Conservation (phyloP, 306 rosid species). For the Rosa rugosa region DNA sequence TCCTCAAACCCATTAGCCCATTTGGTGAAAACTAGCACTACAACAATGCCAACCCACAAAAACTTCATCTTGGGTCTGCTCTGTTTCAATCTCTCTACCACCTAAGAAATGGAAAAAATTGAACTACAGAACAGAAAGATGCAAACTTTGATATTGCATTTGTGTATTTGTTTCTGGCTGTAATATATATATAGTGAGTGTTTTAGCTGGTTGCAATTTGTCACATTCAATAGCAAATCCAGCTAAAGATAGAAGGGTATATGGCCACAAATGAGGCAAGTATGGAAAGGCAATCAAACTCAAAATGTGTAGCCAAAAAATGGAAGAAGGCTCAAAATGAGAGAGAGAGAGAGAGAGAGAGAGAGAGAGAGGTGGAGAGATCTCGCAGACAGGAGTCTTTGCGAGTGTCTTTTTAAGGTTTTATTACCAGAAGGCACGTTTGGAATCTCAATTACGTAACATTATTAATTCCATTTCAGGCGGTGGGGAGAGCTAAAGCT, state of each 20-base stretch:
- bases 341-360: background rate
- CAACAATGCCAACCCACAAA: constrained; percentile 43
- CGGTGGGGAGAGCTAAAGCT: background rate
- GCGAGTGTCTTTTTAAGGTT: constrained; percentile 47
- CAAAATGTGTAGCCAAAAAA: background rate
- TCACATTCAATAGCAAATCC: constrained; percentile 9
- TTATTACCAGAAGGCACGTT: constrained; percentile 35
- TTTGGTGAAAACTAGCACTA: constrained; percentile 40
- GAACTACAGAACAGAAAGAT: background rate
- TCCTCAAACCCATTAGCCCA: constrained; percentile 50
- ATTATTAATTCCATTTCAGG: background rate
- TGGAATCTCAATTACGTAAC: constrained; percentile 36
- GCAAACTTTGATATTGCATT: constrained; percentile 6
- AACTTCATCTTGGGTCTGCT: constrained; percentile 38
- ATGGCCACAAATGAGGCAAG: constrained; percentile 17
- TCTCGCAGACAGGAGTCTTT: constrained; percentile 20
- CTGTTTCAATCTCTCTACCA: constrained; percentile 19
- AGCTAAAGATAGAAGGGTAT: background rate
- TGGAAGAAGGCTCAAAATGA: constrained; percentile 15
- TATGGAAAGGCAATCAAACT: constrained; percentile 19
- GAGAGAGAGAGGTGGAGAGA: constrained; percentile 18
- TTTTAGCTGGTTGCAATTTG: background rate
- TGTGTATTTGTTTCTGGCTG: background rate
- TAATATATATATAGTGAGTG: background rate
- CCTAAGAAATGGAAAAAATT: constrained; percentile 9